Percentiles rank a stretch among this genome's conserved stretches.
phyloP scores from a whole-genome alignment of 2,329 filamentous ascomycete genomes.

The Graphilbum fragrans region DNA sequence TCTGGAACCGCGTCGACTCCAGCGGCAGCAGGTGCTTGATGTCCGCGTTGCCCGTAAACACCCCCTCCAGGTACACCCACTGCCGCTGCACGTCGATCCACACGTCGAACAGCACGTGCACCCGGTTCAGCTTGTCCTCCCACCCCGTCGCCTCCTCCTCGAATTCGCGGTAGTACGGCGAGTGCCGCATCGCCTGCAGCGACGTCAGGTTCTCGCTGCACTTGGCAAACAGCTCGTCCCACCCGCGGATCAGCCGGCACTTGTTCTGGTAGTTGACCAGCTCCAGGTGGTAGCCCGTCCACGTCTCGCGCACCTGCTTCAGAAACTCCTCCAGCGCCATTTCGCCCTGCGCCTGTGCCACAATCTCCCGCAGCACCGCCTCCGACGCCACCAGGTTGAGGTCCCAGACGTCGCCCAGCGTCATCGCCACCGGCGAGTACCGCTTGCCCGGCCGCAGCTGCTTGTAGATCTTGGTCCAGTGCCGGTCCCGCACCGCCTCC shows the following conservation, averaged over 20 bases:
- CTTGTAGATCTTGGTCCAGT: conserved; percentile 98
- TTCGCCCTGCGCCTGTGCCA: conserved; percentile 90
- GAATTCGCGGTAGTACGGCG: conserved; percentile 98
- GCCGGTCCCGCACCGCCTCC: conserved; percentile 87
- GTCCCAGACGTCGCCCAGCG: conserved; percentile 97
- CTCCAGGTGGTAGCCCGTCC: conserved; percentile 90
- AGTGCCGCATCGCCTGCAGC: conserved; percentile 96
- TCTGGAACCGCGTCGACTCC: conserved; percentile 93
- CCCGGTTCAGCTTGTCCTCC: conserved; percentile 96
- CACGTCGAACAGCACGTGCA: conserved; percentile 95
- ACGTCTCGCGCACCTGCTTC: conserved; percentile 90
- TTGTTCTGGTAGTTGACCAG: conserved; percentile 97
- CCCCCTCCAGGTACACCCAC: conserved; percentile 98
- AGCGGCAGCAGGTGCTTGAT: conserved; percentile 97
- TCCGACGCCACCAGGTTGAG: conserved; percentile 83
- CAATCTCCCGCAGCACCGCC: conserved; percentile 79
- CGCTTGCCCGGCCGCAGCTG: conserved; percentile 82
- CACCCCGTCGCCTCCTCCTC: conserved; percentile 92
- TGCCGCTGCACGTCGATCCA: conserved; percentile 99
- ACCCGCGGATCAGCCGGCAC: conserved; percentile 90
- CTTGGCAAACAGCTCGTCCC: conserved; percentile 96
- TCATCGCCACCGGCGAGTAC: conserved; percentile 89
- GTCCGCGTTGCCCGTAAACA: conserved; percentile 96
- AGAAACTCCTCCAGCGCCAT: conserved; percentile 98
- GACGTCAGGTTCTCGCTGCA: conserved; percentile 98